Percentiles rank a stretch among this genome's conserved stretches.
Conservation (phyloP, 441 rosid species). For the Bocquillonia castaneifolia region DNA sequence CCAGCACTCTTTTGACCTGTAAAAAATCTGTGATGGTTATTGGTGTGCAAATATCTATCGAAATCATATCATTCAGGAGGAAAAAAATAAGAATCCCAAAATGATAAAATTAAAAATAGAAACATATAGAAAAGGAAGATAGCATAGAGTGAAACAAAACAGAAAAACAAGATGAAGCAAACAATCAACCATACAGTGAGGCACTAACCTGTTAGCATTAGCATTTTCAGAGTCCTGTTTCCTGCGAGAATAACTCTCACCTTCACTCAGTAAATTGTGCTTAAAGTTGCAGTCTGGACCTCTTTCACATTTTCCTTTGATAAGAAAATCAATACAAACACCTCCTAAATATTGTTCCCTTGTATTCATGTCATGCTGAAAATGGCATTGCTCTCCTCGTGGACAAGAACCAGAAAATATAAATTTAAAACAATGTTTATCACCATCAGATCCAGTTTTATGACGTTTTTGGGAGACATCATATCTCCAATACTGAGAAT, state of each 20-base stretch:
- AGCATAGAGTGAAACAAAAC: neutral
- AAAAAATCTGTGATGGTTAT: constrained; percentile 23
- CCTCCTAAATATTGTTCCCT: constrained; percentile 83
- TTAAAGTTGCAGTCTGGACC: constrained; percentile 91
- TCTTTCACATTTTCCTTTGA: constrained; percentile 88
- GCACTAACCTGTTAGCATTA: constrained; percentile 45
- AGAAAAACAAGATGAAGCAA: neutral
- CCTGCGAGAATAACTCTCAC: constrained; percentile 37
- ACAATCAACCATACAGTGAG: neutral
- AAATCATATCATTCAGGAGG: neutral
- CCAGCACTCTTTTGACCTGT: constrained; percentile 92
- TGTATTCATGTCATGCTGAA: constrained; percentile 66
- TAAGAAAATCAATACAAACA: constrained; percentile 87
- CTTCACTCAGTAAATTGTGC: constrained; percentile 68
- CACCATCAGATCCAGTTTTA: constrained; percentile 55
- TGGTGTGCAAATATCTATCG: constrained; percentile 20
- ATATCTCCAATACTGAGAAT: constrained; percentile 90
- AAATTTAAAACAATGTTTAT: constrained; percentile 74
- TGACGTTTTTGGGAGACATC: constrained; percentile 76
- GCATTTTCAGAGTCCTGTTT: constrained; percentile 48
- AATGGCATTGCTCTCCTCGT: constrained; percentile 69
- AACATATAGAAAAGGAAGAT: neutral
- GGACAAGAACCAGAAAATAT: constrained; percentile 82
- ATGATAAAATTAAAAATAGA: constrained; percentile 1
- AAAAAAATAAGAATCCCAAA: constrained; percentile 10